A percentile compares a stretch with the other conserved stretches of the same genome.
phyloP scores from a whole-genome alignment of 179 eudicot genomes.

The Spergularia azorica region DNA sequence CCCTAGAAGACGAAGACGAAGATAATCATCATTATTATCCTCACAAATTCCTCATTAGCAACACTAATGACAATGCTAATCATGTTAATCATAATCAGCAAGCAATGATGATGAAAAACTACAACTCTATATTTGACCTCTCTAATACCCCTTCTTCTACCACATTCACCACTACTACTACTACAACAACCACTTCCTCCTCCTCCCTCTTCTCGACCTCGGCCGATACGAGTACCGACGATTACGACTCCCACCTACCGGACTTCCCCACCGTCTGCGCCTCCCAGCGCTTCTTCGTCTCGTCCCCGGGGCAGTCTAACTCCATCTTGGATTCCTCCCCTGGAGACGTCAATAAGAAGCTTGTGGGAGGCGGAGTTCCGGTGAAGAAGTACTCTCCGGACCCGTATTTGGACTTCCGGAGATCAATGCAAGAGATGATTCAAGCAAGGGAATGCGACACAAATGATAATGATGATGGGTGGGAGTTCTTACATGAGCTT shows the following conservation, averaged over 20 bases:
- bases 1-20: conserved; percentile 14
- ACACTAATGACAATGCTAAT: not conserved
- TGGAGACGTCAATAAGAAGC: not conserved
- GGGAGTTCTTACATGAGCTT: conserved; percentile 64
- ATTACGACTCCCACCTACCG: conserved; percentile 15
- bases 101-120: conserved; percentile 24
- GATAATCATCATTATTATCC: not conserved
- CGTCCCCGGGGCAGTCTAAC: conserved; percentile 73
- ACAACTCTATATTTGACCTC: conserved; percentile 42
- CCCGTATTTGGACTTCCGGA: conserved; percentile 60
- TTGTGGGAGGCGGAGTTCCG: conserved; percentile 48
- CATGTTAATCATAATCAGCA: not conserved
- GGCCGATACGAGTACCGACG: conserved; percentile 24
- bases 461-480: conserved; percentile 23
- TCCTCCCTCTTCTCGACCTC: conserved; percentile 26
- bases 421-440: conserved; percentile 79
- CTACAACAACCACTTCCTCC: conserved; percentile 29
- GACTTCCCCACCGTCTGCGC: conserved; percentile 53
- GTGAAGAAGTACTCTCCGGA: conserved; percentile 65
- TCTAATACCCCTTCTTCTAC: conserved; percentile 24
- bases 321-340: conserved; percentile 50
- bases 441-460: conserved; percentile 41
- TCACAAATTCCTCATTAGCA: not conserved
- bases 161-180: conserved; percentile 13
- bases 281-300: conserved; percentile 67